Evolutionary conservation across 805 yeast genomes (phyloP), one percentile per base, ranked within the genome.

Genomic region (Hanseniaspora mollemarum): DNA sequence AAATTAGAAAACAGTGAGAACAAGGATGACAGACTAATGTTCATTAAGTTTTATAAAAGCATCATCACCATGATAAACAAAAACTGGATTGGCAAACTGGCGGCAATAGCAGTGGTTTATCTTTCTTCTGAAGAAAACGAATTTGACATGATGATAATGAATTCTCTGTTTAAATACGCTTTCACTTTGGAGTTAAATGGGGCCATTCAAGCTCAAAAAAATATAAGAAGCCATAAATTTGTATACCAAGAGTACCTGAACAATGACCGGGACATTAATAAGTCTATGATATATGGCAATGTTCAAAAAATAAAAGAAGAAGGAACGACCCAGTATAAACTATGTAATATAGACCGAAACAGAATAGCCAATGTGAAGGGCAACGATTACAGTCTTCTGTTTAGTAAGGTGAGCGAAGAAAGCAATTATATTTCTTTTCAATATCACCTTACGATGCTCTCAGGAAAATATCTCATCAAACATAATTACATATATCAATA

Each of bases 161-260:
- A 40, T 18, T 18, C 19, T 26, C n/a, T 48, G 24, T 19, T 48
- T 8, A 40, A 21, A 33, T 33, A 26, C 13, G 37, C 41, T 3
- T 48, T 48, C 24, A 15, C 29, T 6, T 24, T 25, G 15, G 51
- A 48, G 33, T 36, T 32, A 12, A 48, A 48, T 19, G 28, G 38
- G 2, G 51, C 43, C 19, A 26, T 48, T 5, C 32, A 37, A 26
- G 33, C 32, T 13, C 29, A 42, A 25, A 15, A 16, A n/a, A 48
- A 48, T 33, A 21, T 40, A 6, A 48, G 24, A 40, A 40, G 18
- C 4, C 24, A 40, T 19, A 40, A n/a, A 5, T 48, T 48, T 26
- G 15, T 32, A 15, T 40, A 48, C 21, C 2, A 21, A n/a, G 33
- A 45, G 12, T 45, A 37, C 16, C 15, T 32, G 18, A 18, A 25